A percentile compares a stretch with the other conserved stretches of the same genome.
These are phyloP conservation scores for Knoxia roxburghii DNA, from an alignment of 257 asterid species.

Conservation along the genomic window DNA sequence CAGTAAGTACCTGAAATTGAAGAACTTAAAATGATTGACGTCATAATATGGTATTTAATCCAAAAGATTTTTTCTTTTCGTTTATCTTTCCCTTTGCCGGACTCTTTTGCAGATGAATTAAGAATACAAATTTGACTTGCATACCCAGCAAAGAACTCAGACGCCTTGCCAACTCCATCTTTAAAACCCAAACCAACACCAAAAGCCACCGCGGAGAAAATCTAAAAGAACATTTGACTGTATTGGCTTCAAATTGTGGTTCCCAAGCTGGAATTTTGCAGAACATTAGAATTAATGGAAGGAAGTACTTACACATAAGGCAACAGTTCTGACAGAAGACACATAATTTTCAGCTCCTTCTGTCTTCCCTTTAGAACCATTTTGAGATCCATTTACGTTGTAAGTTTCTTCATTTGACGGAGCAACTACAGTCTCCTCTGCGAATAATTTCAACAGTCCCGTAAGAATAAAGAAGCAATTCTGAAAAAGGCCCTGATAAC, in stretches of 20 bases:
- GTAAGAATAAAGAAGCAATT: background rate
- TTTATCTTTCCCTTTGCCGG: background rate
- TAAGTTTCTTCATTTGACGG: constrained; percentile 31
- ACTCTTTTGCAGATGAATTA: background rate
- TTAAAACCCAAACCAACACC: constrained; percentile 86
- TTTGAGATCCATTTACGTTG: constrained; percentile 25
- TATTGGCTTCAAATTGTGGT: constrained; percentile 42
- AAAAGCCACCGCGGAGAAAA: constrained; percentile 80
- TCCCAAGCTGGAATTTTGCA: constrained; percentile 20
- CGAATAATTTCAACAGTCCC: constrained; percentile 16
- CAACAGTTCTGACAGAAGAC: constrained; percentile 74
- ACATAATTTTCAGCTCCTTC: constrained; percentile 35
- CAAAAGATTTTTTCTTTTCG: background rate
- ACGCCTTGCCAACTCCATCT: constrained; percentile 71
- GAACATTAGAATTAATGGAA: constrained; percentile 7
- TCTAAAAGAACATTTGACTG: constrained; percentile 59
- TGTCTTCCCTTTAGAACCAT: constrained; percentile 32
- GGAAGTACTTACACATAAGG: constrained; percentile 63
- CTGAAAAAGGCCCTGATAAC: background rate
- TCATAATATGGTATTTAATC: background rate
- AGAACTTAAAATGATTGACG: background rate
- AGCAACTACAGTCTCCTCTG: constrained; percentile 41
- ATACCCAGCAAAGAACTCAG: constrained; percentile 98
- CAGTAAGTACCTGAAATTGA: constrained; percentile 69
- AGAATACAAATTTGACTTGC: constrained; percentile 15